Evolutionary conservation across 768 basidiomycete genomes (phyloP), one percentile per base, ranked within the genome.

Genomic region (Mycena sanguinolenta): DNA sequence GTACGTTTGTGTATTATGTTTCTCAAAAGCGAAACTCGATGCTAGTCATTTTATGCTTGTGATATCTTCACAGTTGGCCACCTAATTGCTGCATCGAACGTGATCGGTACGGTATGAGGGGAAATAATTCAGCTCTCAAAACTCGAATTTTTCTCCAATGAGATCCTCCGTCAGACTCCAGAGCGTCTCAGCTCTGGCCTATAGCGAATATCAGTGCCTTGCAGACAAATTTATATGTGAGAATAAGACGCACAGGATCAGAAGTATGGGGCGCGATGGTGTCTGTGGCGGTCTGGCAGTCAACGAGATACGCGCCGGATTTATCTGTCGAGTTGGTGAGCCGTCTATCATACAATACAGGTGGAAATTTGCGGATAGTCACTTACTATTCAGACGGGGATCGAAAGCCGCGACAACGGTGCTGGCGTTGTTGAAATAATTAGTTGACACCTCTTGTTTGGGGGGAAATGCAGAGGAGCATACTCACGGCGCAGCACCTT

Each of bases 401-500:
- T 67, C 66, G 39, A 67, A 58, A n/a, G 63, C 63, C 10, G 63
- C 63, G 38, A 36, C 63, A 3, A 64, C 27, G 27, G 44, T 65
- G 19, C 64, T 65, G 49, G 2, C 2, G 34, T 3, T 23, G 25
- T 34, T 30, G 2, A 3, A 30, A 16, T 10, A 36, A 25, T 36
- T 3, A 55, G 30, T 14, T 25, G 8, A 17, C 12, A 19, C 1
- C 2, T 16, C 23, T 27, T 6, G 54, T 10, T 34, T 10, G 10
- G 32, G 10, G 32, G 4, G 4, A 10, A 34, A 34, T 4, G 32
- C 10, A 10, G 32, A 34, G 6, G 6, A 34, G 32, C 6, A 34
- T 2, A 32, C 65, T 27, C 25, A 67, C 65, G 58, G 53, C 19
- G 65, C 65, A 2, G 65, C 65, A 2, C 65, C 65, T 19, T 67